Conservation (phyloP, 2,329 filamentous ascomycete species). For the Didymella sp. region DNA sequence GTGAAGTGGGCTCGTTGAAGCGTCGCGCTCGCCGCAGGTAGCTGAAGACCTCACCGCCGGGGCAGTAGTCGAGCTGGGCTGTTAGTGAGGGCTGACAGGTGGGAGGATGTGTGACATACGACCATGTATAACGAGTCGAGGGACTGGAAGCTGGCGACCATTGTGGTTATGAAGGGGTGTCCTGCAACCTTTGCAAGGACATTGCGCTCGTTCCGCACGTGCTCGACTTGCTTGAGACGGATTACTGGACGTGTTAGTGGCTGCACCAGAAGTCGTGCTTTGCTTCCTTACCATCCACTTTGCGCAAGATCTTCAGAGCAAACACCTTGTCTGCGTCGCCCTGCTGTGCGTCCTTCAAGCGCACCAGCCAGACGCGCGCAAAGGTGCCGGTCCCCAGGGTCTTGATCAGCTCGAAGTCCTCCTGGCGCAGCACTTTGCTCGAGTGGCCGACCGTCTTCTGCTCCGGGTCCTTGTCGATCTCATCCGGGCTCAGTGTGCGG, state of each 20-base stretch:
- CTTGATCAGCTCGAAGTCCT: constrained; percentile 75
- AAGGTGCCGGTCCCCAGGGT: constrained; percentile 83
- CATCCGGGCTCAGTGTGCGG: constrained; percentile 51
- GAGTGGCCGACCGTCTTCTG: constrained; percentile 58
- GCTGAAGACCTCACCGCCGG: constrained; percentile 83
- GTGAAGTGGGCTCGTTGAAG: constrained; percentile 78
- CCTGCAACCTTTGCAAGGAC: constrained; percentile 79
- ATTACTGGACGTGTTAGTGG: constrained; percentile 62
- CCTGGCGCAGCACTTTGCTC: constrained; percentile 54
- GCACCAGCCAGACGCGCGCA: constrained; percentile 80
- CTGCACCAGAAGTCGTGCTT: background rate
- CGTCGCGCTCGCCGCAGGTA: constrained; percentile 79
- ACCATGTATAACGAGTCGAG: constrained; percentile 81
- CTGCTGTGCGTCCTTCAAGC: constrained; percentile 61
- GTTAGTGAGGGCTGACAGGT: constrained; percentile 16
- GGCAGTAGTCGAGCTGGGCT: constrained; percentile 74
- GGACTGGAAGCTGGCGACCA: constrained; percentile 81
- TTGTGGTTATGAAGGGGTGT: constrained; percentile 82
- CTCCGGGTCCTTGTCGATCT: constrained; percentile 53
- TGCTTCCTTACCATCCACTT: constrained; percentile 55
- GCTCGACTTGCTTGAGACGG: constrained; percentile 84
- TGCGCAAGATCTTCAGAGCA: constrained; percentile 79
- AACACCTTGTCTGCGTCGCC: constrained; percentile 71
- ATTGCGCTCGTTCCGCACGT: constrained; percentile 82
- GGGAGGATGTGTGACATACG: constrained; percentile 45